Evolutionary conservation across 345 rosid species (phyloP).

Genomic region (Arabidopsis arenosa): DNA sequence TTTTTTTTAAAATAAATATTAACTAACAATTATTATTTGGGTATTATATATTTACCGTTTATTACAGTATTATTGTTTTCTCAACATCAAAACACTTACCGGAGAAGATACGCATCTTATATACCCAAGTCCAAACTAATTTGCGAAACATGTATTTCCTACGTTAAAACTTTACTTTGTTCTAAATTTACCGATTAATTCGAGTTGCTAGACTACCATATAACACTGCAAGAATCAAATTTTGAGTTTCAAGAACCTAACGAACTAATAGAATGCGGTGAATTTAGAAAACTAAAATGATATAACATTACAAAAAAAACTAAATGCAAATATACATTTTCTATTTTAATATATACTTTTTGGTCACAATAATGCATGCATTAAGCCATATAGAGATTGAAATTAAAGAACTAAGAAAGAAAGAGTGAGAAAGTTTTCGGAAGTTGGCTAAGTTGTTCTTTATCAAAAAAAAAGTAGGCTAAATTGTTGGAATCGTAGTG

Average conservation of each 20-base stretch:
- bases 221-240: background rate
- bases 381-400: background rate
- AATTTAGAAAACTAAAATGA: background rate
- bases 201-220: background rate
- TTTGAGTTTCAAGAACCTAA: background rate
- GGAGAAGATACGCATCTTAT: too few species aligned
- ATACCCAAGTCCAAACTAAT: background rate
- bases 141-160: background rate
- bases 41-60: too few species aligned
- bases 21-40: too few species aligned
- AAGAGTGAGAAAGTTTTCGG: constrained; percentile 9
- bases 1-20: too few species aligned
- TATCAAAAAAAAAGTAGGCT: background rate
- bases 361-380: constrained; percentile 13
- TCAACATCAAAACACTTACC: too few species aligned
- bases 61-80: too few species aligned
- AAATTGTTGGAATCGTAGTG: constrained; percentile 31
- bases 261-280: background rate
- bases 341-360: background rate
- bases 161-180: background rate
- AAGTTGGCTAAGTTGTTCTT: background rate
- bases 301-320: background rate
- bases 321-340: background rate
- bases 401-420: constrained; percentile 12
- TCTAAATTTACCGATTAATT: background rate